Evolutionary conservation across 371 early-diverging fungal species (phyloP).

Genomic region (Lichtheimia ramosa): DNA sequence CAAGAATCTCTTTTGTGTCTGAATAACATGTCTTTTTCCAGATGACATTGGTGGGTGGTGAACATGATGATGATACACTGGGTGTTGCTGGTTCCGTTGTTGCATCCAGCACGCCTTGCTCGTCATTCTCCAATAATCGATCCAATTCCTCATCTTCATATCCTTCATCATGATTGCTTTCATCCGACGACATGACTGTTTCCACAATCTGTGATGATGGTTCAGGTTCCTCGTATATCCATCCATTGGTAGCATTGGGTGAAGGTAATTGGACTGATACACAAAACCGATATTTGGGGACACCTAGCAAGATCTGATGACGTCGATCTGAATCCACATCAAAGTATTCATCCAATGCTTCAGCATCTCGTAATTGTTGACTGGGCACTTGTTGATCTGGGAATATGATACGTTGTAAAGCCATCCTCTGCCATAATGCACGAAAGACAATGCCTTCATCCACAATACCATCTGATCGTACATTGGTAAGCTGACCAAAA

Average conservation of each 20-base stretch:
- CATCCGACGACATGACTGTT: not conserved
- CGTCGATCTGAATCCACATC: conserved; percentile 37
- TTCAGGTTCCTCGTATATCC: conserved; percentile 3
- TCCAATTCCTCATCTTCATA: not conserved
- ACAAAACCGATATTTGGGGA: conserved; percentile 37
- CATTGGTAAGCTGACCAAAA: conserved; percentile 44
- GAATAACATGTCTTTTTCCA: conserved; percentile 36
- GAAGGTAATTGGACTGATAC: conserved; percentile 21
- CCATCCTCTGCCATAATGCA: conserved; percentile 51
- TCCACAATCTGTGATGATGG: not conserved
- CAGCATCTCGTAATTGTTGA: conserved; percentile 3
- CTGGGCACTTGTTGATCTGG: conserved; percentile 2
- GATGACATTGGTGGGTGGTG: not conserved
- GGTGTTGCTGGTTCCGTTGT: not conserved
- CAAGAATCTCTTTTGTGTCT: conserved; percentile 28
- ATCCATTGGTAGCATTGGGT: conserved; percentile 24
- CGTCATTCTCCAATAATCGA: not conserved
- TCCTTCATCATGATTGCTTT: not conserved
- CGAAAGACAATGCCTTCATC: conserved; percentile 49
- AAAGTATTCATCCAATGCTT: conserved; percentile 49
- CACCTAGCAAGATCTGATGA: conserved; percentile 32
- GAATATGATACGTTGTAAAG: conserved; percentile 40
- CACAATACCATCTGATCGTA: conserved; percentile 46
- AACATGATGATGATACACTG: not conserved
- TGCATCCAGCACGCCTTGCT: not conserved